Evolutionary conservation across 2,329 filamentous ascomycete species (phyloP).

Genomic region (Fusarium napiforme): DNA sequence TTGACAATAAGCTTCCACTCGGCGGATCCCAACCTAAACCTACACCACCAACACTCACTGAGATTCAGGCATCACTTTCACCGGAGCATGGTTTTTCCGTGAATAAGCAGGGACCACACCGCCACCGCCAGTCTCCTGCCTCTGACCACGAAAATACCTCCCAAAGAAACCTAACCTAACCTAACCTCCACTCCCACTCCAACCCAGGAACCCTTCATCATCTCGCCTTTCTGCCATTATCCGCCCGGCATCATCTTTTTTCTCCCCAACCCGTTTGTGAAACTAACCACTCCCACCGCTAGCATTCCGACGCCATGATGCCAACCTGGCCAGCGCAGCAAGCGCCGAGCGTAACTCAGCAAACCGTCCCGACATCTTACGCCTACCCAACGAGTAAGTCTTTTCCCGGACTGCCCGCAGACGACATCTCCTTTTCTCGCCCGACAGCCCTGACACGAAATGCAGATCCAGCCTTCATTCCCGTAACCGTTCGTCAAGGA

Average conservation of each 20-base stretch:
- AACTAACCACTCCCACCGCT: conserved; percentile 41
- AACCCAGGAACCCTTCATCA: conserved; percentile 10
- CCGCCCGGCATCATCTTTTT: conserved; percentile 27
- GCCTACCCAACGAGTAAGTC: conserved; percentile 54
- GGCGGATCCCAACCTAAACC: background rate
- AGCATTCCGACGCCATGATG: conserved; percentile 48
- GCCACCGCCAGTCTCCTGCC: conserved; percentile 30
- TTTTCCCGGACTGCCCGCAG: background rate
- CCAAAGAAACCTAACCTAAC: conserved; percentile 7
- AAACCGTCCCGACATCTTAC: conserved; percentile 50
- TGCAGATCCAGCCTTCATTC: conserved; percentile 66
- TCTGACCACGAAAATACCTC: conserved; percentile 42
- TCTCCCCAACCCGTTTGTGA: conserved; percentile 20
- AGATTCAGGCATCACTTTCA: background rate
- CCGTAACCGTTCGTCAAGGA: conserved; percentile 70
- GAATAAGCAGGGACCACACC: conserved; percentile 44
- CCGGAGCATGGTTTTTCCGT: conserved; percentile 29
- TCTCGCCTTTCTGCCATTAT: conserved; percentile 20
- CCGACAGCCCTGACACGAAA: conserved; percentile 39
- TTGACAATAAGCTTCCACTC: conserved; percentile 22
- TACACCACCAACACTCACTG: background rate
- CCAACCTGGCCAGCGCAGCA: conserved; percentile 53
- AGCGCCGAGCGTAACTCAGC: conserved; percentile 55
- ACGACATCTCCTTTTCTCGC: background rate
- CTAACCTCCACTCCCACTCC: conserved; percentile 16